phyloP scores from a whole-genome alignment of 1,139 yeast species.

The Lodderomyces parapsilosis region DNA sequence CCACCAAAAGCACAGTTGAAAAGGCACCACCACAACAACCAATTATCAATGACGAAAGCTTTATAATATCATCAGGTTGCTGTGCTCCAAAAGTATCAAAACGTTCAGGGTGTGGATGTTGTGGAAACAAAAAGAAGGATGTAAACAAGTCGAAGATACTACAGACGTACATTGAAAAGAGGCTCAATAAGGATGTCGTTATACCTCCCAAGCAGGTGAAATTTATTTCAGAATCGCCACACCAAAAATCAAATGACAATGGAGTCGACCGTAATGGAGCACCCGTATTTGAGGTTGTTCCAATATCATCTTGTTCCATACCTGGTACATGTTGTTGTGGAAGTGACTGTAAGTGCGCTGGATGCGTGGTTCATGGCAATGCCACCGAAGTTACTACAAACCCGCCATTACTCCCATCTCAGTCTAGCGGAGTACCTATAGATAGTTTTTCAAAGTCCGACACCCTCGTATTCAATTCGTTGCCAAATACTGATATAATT shows the following conservation, averaged over 20 bases:
- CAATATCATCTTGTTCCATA: conserved; percentile 42
- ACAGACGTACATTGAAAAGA: conserved; percentile 32
- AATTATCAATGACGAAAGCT: conserved; percentile 31
- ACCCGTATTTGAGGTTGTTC: conserved; percentile 23
- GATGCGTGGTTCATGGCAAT: conserved; percentile 47
- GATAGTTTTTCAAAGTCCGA: conserved; percentile 4
- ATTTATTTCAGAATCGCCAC: conserved; percentile 3
- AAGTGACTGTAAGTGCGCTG: conserved; percentile 46
- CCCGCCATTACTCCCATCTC: not conserved
- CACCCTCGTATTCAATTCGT: conserved; percentile 5
- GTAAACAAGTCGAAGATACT: conserved; percentile 38
- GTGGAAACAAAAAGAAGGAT: conserved; percentile 24
- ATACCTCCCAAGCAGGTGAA: conserved; percentile 1
- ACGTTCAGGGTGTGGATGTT: conserved; percentile 20
- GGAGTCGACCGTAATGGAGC: not conserved
- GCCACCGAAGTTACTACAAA: conserved; percentile 6
- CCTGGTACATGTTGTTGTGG: conserved; percentile 54
- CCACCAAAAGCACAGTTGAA: conserved; percentile 12
- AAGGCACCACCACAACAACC: conserved; percentile 26
- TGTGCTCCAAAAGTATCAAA: conserved; percentile 21
- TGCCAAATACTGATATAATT: not conserved
- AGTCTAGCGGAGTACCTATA: conserved; percentile 1
- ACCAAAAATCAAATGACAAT: not conserved
- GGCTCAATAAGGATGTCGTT: conserved; percentile 6
- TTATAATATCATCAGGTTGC: conserved; percentile 35